Conservation (phyloP, 176 grass and related monocot species). For the Melocanna baccifera region DNA sequence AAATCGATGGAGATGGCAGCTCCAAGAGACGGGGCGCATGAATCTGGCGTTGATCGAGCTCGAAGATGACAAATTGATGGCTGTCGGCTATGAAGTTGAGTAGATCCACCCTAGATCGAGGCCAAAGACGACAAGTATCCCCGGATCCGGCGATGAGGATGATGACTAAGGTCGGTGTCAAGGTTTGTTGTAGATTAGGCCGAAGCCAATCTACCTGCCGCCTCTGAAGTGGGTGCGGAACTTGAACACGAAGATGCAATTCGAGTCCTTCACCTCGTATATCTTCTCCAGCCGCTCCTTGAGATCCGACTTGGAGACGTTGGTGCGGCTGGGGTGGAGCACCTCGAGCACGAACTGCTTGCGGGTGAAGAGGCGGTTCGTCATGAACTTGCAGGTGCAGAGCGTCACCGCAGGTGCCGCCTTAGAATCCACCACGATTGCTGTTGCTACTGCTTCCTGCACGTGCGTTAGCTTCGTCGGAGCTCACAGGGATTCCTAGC, state of each 20-base stretch:
- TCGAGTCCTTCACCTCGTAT: slow-evolving; percentile 79
- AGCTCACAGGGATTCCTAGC: background rate
- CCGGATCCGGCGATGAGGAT: no score
- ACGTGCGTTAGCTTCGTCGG: background rate
- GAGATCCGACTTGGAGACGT: slow-evolving; percentile 93
- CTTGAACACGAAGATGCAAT: slow-evolving; percentile 97
- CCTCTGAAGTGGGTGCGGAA: slow-evolving; percentile 97
- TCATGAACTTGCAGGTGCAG: slow-evolving; percentile 97
- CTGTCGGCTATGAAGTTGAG: no score
- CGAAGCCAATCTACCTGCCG: no score
- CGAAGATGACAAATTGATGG: no score
- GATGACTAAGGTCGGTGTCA: no score
- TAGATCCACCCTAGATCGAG: no score
- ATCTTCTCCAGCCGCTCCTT: slow-evolving; percentile 63
- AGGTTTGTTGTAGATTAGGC: no score
- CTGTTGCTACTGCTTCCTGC: slow-evolving; percentile 1
- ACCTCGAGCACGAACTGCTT: slow-evolving; percentile 98
- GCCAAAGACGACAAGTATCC: no score
- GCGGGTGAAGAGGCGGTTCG: slow-evolving; percentile 83
- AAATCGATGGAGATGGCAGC: no score
- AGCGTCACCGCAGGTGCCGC: slow-evolving; percentile 61
- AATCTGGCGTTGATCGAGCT: no score
- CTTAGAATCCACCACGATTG: slow-evolving; percentile 72
- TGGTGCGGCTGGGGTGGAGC: slow-evolving; percentile 83
- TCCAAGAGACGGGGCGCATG: no score